Conservation (phyloP, 2,329 filamentous ascomycete genomes). For the Rhynchosporium secalis region DNA sequence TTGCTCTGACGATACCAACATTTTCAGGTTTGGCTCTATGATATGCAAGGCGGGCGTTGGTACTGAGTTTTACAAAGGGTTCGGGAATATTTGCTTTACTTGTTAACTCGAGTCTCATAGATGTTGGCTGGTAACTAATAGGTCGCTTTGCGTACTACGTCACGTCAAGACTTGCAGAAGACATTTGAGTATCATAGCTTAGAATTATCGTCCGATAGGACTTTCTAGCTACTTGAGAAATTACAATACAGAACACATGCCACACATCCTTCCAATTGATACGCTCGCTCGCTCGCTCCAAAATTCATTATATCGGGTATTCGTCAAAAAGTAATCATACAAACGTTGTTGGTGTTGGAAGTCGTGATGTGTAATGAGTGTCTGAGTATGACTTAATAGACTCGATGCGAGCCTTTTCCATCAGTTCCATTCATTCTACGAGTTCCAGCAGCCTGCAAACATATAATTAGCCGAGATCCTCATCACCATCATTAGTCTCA, state of each 20-base stretch:
- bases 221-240: conserved; percentile 17
- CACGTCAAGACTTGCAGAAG: neutral
- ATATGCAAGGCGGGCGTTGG: neutral
- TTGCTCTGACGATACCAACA: neutral
- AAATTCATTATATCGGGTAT: conserved; percentile 20
- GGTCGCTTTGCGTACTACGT: neutral
- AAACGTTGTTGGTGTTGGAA: neutral
- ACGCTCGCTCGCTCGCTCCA: conserved; percentile 14
- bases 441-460: conserved; percentile 65
- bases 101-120: neutral
- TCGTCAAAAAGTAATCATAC: conserved; percentile 17
- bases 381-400: conserved; percentile 26
- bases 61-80: too few species aligned
- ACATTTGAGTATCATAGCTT: conserved; percentile 6
- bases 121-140: neutral
- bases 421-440: conserved; percentile 74
- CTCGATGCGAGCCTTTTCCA: conserved; percentile 55
- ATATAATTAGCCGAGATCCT: neutral
- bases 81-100: neutral
- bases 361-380: neutral
- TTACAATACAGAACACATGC: conserved; percentile 16
- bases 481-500: neutral
- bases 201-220: conserved; percentile 16
- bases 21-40: neutral
- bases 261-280: neutral